These are phyloP conservation scores for Marasmius sp. DNA, from an alignment of 1,284 basidiomycete genomes.

Conservation along the genomic window DNA sequence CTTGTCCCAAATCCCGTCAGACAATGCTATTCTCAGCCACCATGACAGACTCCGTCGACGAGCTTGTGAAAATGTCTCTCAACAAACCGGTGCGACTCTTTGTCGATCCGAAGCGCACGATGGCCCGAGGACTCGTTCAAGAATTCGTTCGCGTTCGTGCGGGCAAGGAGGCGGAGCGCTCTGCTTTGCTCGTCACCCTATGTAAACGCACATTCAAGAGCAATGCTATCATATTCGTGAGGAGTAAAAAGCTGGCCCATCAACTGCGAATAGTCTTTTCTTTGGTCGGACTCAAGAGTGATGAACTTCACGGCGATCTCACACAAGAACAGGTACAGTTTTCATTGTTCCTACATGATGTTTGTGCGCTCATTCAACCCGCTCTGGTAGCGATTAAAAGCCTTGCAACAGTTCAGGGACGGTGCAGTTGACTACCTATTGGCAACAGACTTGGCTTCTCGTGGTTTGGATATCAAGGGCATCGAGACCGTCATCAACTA, in stretches of 20 bases:
- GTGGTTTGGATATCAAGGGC: slow-evolving; percentile 96
- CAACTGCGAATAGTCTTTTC: slow-evolving; percentile 94
- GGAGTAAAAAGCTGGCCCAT: slow-evolving; percentile 96
- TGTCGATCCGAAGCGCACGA: slow-evolving; percentile 90
- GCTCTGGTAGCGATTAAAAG: slow-evolving; percentile 70
- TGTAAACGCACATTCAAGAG: slow-evolving; percentile 88
- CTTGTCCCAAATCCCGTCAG: slow-evolving; percentile 87
- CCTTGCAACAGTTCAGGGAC: slow-evolving; percentile 86
- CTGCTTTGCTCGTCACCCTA: slow-evolving; percentile 80
- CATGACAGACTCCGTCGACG: slow-evolving; percentile 95
- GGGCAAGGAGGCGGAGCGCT: slow-evolving; percentile 77
- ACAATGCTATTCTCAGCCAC: slow-evolving; percentile 99
- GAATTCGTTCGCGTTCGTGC: slow-evolving; percentile 92
- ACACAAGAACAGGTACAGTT: slow-evolving; percentile 84
- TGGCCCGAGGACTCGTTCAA: slow-evolving; percentile 88
- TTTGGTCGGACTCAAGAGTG: slow-evolving; percentile 83
- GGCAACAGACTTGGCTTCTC: slow-evolving; percentile 94
- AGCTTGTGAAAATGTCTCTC: slow-evolving; percentile 89
- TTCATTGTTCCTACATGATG: slow-evolving; percentile 1
- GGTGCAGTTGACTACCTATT: slow-evolving; percentile 87
- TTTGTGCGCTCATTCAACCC: slow-evolving; percentile 4
- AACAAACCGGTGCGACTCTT: slow-evolving; percentile 92
- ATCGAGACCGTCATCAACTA: slow-evolving; percentile 98
- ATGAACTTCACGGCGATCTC: slow-evolving; percentile 93
- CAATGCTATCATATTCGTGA: slow-evolving; percentile 89